A percentile compares a stretch with the other conserved stretches of the same genome.
These are phyloP conservation scores for Penicillium freii DNA, from an alignment of 2,329 filamentous ascomycete species.

Conservation along the genomic window DNA sequence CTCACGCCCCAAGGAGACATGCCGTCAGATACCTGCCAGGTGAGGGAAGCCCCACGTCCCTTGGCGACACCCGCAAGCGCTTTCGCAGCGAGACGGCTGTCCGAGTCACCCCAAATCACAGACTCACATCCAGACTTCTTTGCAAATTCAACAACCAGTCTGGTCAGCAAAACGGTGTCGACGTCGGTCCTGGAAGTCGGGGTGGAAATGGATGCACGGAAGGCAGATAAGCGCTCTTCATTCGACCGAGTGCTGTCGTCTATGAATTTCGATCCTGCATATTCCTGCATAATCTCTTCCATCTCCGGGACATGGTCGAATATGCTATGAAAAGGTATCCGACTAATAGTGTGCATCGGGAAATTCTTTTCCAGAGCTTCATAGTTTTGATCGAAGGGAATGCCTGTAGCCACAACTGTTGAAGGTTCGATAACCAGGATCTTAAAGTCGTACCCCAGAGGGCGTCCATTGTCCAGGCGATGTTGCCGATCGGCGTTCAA, in stretches of 20 bases:
- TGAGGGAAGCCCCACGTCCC: conserved; percentile 78
- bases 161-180: conserved; percentile 65
- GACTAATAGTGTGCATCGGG: conserved; percentile 63
- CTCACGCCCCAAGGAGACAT: conserved; percentile 55
- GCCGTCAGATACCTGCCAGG: conserved; percentile 79
- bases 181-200: conserved; percentile 75
- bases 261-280: conserved; percentile 26
- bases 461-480: conserved; percentile 49
- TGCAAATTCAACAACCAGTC: conserved; percentile 67
- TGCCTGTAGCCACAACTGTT: conserved; percentile 23
- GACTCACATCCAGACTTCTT: conserved; percentile 61
- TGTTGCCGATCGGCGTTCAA: conserved; percentile 66
- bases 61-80: conserved; percentile 87
- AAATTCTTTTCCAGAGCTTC: conserved; percentile 58
- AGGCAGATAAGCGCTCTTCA: conserved; percentile 51
- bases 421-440: conserved; percentile 45
- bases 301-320: conserved; percentile 47
- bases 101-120: conserved; percentile 80
- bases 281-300: conserved; percentile 33
- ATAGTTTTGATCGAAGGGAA: conserved; percentile 34
- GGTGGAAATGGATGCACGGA: conserved; percentile 65
- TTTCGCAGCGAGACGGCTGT: conserved; percentile 81
- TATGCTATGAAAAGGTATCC: conserved; percentile 62
- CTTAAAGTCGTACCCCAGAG: conserved; percentile 63
- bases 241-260: conserved; percentile 34